phyloP scores from a whole-genome alignment of 306 rosid genomes.

The Pyrus communis region DNA sequence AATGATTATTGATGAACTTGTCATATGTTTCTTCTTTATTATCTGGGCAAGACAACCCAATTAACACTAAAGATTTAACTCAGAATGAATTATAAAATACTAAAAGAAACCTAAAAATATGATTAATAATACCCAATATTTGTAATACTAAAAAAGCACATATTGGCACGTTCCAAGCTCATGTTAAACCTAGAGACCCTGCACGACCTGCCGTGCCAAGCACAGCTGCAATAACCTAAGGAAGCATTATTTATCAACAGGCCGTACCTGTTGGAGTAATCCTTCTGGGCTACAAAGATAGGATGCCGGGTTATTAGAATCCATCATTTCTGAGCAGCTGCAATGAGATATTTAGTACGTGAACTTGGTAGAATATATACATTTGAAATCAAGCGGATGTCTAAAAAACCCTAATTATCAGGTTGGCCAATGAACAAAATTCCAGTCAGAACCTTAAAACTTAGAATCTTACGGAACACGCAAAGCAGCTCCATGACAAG shows the following conservation, averaged over 20 bases:
- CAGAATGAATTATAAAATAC: neutral
- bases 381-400: no score
- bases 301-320: constrained; percentile 8
- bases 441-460: no score
- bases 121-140: neutral
- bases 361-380: no score
- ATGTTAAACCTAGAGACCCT: neutral
- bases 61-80: no score
- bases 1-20: no score
- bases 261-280: constrained; percentile 25
- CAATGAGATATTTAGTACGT: neutral
- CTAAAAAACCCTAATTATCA: no score
- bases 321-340: constrained; percentile 37
- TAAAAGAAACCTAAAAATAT: neutral
- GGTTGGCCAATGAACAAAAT: no score
- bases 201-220: neutral
- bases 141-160: neutral
- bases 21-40: neutral
- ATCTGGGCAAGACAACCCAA: no score
- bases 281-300: constrained; percentile 32
- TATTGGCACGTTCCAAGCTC: neutral
- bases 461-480: no score
- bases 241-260: neutral
- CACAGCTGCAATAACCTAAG: neutral
- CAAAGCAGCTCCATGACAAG: no score